Percentiles rank a stretch among this genome's conserved stretches.
Evolutionary conservation across 306 rosid species (phyloP).

Genomic region (Vicia villosa): DNA sequence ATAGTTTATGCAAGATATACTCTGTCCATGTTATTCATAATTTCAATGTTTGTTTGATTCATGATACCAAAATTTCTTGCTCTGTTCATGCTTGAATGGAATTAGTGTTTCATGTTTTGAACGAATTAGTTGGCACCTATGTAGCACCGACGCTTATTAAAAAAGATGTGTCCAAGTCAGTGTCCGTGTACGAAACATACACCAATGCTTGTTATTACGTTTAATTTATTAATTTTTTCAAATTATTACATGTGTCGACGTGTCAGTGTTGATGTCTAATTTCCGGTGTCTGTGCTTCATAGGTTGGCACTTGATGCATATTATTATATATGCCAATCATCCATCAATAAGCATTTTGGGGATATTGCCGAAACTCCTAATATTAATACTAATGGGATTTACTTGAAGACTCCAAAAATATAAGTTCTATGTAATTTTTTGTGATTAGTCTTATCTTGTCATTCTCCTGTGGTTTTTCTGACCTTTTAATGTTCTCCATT

Average conservation of each 20-base stretch:
- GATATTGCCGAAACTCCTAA: not conserved
- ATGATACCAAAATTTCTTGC: not conserved
- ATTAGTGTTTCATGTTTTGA: not conserved
- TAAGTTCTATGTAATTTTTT: not conserved
- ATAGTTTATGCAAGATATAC: not conserved
- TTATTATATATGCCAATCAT: constrained; percentile 12
- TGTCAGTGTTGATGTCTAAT: too few relatives aligned
- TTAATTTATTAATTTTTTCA: too few relatives aligned
- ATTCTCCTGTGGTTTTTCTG: not conserved
- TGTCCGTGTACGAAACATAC: too few relatives aligned
- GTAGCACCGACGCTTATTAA: too few relatives aligned
- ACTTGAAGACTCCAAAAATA: not conserved
- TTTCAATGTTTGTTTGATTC: constrained; percentile 8
- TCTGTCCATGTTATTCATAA: constrained; percentile 2
- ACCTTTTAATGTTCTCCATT: not conserved
- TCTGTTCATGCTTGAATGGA: not conserved
- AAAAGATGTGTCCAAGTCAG: too few relatives aligned
- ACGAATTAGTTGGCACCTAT: not conserved
- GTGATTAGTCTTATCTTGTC: constrained; percentile 4
- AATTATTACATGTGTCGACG: too few relatives aligned
- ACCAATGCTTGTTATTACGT: too few relatives aligned
- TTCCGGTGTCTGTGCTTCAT: too few relatives aligned
- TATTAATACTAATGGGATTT: not conserved
- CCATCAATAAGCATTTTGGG: not conserved
- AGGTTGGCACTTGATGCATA: not conserved